Conservation (phyloP, 2,329 filamentous ascomycete species). For the Fusarium sp. region DNA sequence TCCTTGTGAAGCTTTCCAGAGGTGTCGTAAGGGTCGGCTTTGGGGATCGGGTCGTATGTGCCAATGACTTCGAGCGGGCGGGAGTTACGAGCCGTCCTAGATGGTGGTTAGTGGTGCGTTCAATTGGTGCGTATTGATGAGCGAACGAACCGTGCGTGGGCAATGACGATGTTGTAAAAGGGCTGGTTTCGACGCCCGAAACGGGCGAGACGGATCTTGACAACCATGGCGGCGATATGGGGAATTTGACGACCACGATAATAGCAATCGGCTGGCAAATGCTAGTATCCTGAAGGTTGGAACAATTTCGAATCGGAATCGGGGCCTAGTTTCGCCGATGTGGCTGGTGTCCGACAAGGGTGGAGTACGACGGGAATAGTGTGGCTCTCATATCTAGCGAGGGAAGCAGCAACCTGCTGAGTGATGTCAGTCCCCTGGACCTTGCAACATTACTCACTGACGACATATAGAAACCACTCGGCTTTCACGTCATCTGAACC, state of each 20-base stretch:
- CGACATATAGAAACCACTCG: constrained; percentile 21
- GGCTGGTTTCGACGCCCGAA: constrained; percentile 90
- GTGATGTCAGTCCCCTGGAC: constrained; percentile 39
- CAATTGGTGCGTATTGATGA: background rate
- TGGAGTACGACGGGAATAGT: constrained; percentile 3
- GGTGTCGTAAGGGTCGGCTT: constrained; percentile 68
- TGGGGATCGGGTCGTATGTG: constrained; percentile 77
- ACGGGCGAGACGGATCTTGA: constrained; percentile 92
- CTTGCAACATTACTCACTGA: constrained; percentile 27
- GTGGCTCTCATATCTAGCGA: constrained; percentile 3
- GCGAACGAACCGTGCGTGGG: constrained; percentile 82
- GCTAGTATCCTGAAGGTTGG: constrained; percentile 32
- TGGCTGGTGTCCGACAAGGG: constrained; percentile 35
- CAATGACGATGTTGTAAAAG: constrained; percentile 97
- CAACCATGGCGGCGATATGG: constrained; percentile 73
- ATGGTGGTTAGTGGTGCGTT: constrained; percentile 6
- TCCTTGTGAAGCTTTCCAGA: constrained; percentile 86
- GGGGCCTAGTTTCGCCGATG: constrained; percentile 54
- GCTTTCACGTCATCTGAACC: constrained; percentile 17
- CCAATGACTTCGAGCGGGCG: constrained; percentile 94
- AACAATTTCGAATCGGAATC: constrained; percentile 49
- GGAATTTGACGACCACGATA: constrained; percentile 31
- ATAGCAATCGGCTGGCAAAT: constrained; percentile 8
- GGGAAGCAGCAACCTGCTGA: constrained; percentile 5
- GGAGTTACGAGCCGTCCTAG: constrained; percentile 84